Evolutionary conservation across 306 rosid species (phyloP), one percentile per base, ranked within the genome.

Genomic region (Mimosa pudica): DNA sequence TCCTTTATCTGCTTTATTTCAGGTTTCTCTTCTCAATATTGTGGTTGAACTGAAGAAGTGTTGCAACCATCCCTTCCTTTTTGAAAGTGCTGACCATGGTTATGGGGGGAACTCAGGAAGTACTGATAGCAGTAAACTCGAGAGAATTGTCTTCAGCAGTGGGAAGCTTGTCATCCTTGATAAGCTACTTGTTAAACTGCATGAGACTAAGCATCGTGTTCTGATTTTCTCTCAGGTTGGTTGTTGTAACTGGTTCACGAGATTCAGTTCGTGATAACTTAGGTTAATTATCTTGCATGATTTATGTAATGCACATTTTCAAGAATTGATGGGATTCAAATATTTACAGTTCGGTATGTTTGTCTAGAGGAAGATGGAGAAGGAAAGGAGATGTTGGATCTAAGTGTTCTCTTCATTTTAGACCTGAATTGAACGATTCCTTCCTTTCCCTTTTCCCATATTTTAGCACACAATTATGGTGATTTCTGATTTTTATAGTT

Each of bases 21-120:
- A 96, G 99, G 99, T 96, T 83, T 96, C 99, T 35, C 95, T 96
- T 78, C 85, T 96, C 77, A 96, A 96, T 86, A 89, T 96, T 86
- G 99, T 96, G 84, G 99, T 96, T 47, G 99, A 96, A 89, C 85
- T 96, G 84, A 96, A 96, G 89, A 96, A 96, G 85, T 96, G 99
- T 89, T 96, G 99, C 89, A 96, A 96, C 76, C 99, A 96, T 86
- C 99, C 99, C 74, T 96, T 96, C 86, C 89, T 96, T 74, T 96
- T 96, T 82, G 98, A 96, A 87, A 96, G 99, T 86, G 99, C 99
- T 63, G 99, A 96, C 88, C 97, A 96, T 90, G 99, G 99, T 84
- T 96, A 96, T 88, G 99, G 99, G 68, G 98, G 98, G 80, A 89
- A 91, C 85, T 88, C 91, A 0, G 89, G 84, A 67, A 85, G 83